Base-by-base conservation (phyloP, 805 yeast species). In the Ogataea nakhonphanomensis region DNA sequence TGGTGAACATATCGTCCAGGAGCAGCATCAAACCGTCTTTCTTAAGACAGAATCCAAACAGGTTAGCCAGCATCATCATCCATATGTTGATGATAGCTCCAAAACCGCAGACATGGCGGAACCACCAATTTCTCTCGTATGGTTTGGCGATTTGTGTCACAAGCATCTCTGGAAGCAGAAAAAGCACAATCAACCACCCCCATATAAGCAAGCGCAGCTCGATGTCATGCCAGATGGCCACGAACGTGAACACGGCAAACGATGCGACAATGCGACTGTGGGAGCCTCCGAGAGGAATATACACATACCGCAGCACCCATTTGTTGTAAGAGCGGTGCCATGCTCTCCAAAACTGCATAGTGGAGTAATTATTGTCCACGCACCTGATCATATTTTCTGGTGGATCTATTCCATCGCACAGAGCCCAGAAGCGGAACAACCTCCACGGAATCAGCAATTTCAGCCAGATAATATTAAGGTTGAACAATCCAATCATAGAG, bases 351-450 rank as follows among this genome's bases (percentile, higher is more conserved):
- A 93, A 93, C n/a, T 93, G 88, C 46, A 87, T 62, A 0, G 96
- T 93, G 25, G 95, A 84, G 61, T 81, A 93, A 64, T 93, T 93
- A 63, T 93, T 88, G 59, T 88, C 85, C 79, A 93, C 87, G 59
- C 98, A 90, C 43, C 99, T 71, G 41, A 93, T 80, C 98, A 93
- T 93, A 57, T 93, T 93, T 59, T 93, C 99, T 2, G 99, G 98
- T 0, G 98, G 86, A 56, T 93, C 98, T 37, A 91, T 87, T 0
- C 85, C 86, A 61, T 93, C 99, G n/a, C 86, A 50, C 42, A 93
- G 65, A 7, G 93, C 75, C 99, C 99, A 93, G 50, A 91, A 70
- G 47, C 99, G 70, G 66, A 93, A 93, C 35, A 91, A 66, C 57
- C 99, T 73, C 99, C 99, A 93, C 5, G 99, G 99, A 38, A 93